phyloP scores from a whole-genome alignment of 108 stramenopile genomes.

The Skeletonema costatum region DNA sequence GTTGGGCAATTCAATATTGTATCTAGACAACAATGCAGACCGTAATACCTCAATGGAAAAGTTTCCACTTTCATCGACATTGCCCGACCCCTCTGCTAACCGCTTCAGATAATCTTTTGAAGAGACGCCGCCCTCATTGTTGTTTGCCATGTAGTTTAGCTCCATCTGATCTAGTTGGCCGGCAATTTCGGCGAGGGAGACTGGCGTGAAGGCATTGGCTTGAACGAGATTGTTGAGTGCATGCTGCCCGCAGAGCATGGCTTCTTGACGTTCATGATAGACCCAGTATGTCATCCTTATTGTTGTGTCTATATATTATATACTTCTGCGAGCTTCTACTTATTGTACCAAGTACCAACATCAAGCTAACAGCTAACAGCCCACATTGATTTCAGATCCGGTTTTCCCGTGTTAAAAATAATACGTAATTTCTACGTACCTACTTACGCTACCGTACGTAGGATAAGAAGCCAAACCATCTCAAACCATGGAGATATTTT shows the following conservation, averaged over 20 bases:
- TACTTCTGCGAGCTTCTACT: no score
- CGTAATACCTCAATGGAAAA: constrained; percentile 86
- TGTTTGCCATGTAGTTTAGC: constrained; percentile 75
- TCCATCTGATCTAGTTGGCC: constrained; percentile 85
- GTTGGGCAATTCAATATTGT: constrained; percentile 54
- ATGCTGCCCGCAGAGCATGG: constrained; percentile 91
- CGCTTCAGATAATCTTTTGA: constrained; percentile 78
- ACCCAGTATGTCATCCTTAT: constrained; percentile 59
- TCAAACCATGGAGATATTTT: no score
- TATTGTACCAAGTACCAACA: no score
- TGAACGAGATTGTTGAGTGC: constrained; percentile 91
- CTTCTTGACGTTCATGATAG: constrained; percentile 91
- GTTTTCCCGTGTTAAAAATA: no score
- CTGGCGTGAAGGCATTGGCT: constrained; percentile 64
- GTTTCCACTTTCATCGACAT: constrained; percentile 83
- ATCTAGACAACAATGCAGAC: constrained; percentile 53
- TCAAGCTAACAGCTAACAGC: no score
- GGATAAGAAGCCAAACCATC: no score
- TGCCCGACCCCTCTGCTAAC: constrained; percentile 68
- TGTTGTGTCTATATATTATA: not conserved
- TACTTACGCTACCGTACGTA: no score
- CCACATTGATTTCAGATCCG: no score
- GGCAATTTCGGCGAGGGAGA: constrained; percentile 78
- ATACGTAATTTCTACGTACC: no score
- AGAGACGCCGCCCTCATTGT: constrained; percentile 67